Evolutionary conservation across 1,139 yeast species (phyloP).

Genomic region (Yamadazyma diddensiae): DNA sequence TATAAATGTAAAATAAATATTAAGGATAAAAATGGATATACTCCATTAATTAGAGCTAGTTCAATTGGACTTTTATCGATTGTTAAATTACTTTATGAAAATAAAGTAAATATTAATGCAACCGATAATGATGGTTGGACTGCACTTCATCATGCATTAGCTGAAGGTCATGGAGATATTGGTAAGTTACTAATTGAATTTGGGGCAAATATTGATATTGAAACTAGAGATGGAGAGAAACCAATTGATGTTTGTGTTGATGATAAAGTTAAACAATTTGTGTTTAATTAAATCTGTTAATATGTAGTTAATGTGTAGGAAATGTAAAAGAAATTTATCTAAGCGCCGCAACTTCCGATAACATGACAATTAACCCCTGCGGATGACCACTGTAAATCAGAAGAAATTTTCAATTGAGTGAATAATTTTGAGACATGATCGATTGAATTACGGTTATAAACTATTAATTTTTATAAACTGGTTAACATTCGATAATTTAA

Average conservation of each 20-base stretch:
- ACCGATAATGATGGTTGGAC: constrained; percentile 80
- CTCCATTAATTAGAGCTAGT: constrained; percentile 82
- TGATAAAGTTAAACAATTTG: constrained; percentile 13
- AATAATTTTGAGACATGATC: no score
- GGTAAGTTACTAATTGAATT: constrained; percentile 58
- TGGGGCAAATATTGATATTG: constrained; percentile 62
- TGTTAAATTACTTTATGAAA: constrained; percentile 46
- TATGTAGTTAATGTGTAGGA: neutral
- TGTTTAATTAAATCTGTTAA: constrained; percentile 6
- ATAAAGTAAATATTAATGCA: constrained; percentile 63
- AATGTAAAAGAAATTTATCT: no score
- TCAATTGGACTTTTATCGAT: constrained; percentile 66
- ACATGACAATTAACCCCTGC: neutral
- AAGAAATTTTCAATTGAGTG: neutral
- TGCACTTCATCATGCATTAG: constrained; percentile 83
- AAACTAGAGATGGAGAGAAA: constrained; percentile 51
- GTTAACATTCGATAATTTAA: no score
- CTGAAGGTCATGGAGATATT: constrained; percentile 86
- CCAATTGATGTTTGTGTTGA: constrained; percentile 31
- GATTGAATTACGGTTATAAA: no score
- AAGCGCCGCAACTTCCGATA: constrained; percentile 1
- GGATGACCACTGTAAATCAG: constrained; percentile 2
- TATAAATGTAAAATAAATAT: constrained; percentile 59
- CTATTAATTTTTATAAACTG: no score
- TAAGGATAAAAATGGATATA: constrained; percentile 64